Conservation (phyloP, 2,329 filamentous ascomycete genomes). For the Thelonectria blattea region DNA sequence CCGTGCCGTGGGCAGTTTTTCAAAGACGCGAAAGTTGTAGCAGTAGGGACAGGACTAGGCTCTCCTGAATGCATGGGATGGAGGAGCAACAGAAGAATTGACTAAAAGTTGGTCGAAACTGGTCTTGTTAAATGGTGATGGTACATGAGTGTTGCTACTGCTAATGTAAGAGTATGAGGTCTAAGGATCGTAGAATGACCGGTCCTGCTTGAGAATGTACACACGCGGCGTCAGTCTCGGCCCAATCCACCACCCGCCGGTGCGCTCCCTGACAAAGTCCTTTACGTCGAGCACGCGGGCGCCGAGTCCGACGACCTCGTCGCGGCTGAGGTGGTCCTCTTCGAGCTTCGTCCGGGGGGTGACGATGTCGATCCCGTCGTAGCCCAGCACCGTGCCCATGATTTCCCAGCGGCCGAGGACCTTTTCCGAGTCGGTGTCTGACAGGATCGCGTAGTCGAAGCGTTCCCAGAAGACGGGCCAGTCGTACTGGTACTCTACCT, state of each 20-base stretch:
- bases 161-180: background rate
- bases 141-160: no score
- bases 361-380: constrained; percentile 64
- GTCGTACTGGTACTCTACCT: constrained; percentile 49
- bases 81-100: no score
- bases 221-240: constrained; percentile 65
- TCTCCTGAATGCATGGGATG: no score
- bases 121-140: background rate
- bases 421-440: constrained; percentile 56
- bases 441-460: constrained; percentile 68
- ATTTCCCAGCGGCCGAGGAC: constrained; percentile 61
- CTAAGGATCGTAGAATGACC: constrained; percentile 30
- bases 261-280: constrained; percentile 50
- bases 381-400: constrained; percentile 63
- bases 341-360: constrained; percentile 49
- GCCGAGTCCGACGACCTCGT: constrained; percentile 53
- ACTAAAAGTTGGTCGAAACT: constrained; percentile 9
- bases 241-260: constrained; percentile 70
- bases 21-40: no score
- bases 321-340: constrained; percentile 20
- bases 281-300: constrained; percentile 47
- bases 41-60: no score
- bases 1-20: background rate
- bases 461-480: constrained; percentile 64
- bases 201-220: constrained; percentile 51